phyloP scores from a whole-genome alignment of 257 asterid genomes.

The Solanum appendiculatum region DNA sequence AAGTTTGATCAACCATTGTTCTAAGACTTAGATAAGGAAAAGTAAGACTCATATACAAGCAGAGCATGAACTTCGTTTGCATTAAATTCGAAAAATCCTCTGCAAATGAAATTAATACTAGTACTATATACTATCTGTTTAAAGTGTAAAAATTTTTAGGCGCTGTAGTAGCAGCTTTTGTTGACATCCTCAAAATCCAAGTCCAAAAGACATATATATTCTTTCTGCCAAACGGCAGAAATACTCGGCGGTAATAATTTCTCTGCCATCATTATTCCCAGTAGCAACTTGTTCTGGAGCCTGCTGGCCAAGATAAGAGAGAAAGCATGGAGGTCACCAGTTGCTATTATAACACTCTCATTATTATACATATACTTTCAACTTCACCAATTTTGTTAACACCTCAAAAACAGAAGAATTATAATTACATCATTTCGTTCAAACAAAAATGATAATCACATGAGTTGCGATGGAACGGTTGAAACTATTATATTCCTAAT shows the following conservation, averaged over 20 bases:
- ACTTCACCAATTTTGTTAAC: background rate
- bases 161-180: background rate
- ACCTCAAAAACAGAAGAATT: background rate
- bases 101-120: background rate
- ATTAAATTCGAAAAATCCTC: background rate
- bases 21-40: too few species aligned
- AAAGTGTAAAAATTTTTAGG: too few species aligned
- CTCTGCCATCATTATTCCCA: background rate
- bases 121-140: background rate
- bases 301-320: background rate
- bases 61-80: background rate
- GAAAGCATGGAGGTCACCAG: background rate
- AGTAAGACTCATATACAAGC: background rate
- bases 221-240: background rate
- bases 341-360: background rate
- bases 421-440: background rate
- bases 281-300: background rate
- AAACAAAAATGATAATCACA: background rate
- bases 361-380: background rate
- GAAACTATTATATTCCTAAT: background rate
- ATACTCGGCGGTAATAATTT: background rate
- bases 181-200: background rate
- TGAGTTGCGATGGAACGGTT: rapidly evolving
- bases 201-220: background rate
- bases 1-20: background rate